Evolutionary conservation across 2,329 filamentous ascomycete genomes (phyloP), one percentile per base, ranked within the genome.

Genomic region (Fusarium subglutinans): DNA sequence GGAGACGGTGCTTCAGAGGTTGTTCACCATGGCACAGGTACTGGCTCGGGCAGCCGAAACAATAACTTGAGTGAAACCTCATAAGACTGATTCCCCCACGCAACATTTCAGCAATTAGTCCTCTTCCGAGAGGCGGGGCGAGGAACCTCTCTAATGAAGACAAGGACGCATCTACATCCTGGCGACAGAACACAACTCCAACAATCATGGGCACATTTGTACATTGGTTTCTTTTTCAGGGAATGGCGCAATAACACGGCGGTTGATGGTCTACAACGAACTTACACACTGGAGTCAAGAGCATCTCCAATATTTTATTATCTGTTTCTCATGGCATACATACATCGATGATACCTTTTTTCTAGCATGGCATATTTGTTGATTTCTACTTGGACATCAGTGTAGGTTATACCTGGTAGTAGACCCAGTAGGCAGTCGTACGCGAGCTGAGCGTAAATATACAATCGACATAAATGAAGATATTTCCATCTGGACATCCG

Each of bases 1-100:
- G 77, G 74, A 48, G 77, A 79, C n/a, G 77, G 76, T 45, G 70
- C 64, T 24, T 79, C 77, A 33, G 77, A 79, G 48, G 74, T 76
- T 45, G 77, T 79, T 43, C 77, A 79, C 35, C 77, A 75, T 54
- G 77, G 77, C 37, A 79, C 77, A 38, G 75, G 77, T 44, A 79
- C 77, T 56, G 77, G 77, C 59, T 77, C 77, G 26, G 77, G 77
- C 63, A 79, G 77, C 61, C 76, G 77, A 54, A 72, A 69, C 66
- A 78, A 78, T 40, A 65, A 75, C 57, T 58, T 57, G 51, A 79
- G 77, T 56, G 74, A 78, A 66, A 76, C 76, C 47, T 79, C 77
- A 79, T 78, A 61, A 77, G 66, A 73, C 70, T 47, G 20, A 45
- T 53, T 33, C 53, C 28, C 61, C 35, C 24, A 54, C 55, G 51